Conservation (phyloP, 2,329 filamentous ascomycete genomes). For the Talaromyces verruculosus region DNA sequence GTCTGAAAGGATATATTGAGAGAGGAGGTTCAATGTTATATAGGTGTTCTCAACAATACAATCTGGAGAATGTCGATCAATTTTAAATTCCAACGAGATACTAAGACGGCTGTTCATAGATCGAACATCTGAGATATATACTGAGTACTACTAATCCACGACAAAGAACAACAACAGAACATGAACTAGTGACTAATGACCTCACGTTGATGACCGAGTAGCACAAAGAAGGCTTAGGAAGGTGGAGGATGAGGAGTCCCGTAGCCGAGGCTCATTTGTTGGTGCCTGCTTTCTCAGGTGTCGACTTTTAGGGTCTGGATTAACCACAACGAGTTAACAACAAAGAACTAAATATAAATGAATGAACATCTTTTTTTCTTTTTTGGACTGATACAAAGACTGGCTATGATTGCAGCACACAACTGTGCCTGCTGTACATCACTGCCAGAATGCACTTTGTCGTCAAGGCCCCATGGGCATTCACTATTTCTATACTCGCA, state of each 20-base stretch:
- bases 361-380: not conserved
- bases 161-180: not conserved
- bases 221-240: not conserved
- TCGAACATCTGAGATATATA: not conserved
- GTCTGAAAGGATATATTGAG: not conserved
- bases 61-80: not conserved
- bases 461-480: not conserved
- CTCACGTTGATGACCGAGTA: not conserved
- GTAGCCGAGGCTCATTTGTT: not conserved
- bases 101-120: not conserved
- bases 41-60: not conserved
- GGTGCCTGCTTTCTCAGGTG: not conserved
- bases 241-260: not conserved
- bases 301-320: not conserved
- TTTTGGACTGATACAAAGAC: not conserved
- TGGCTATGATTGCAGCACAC: not conserved
- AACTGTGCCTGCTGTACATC: not conserved
- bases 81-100: not conserved
- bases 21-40: not conserved
- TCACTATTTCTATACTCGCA: not conserved
- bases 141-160: not conserved
- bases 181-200: not conserved
- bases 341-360: too few species aligned
- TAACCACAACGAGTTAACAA: not conserved
- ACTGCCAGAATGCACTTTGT: not conserved